A percentile compares a stretch with the other conserved stretches of the same genome.
Evolutionary conservation across 805 yeast genomes (phyloP).

Genomic region (Candida chilensis): DNA sequence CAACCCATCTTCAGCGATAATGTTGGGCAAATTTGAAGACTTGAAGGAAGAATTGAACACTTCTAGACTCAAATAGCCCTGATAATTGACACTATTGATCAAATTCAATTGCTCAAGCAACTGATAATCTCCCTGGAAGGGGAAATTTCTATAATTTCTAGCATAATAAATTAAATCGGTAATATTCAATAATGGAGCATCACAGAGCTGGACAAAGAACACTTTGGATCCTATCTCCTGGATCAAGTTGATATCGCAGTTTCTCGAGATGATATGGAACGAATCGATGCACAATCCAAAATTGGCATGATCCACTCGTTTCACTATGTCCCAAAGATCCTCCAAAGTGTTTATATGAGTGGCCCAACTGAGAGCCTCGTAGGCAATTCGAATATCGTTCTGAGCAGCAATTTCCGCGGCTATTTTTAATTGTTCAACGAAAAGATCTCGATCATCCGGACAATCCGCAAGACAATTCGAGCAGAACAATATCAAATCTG

Average conservation of each 20-base stretch:
- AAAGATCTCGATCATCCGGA: slow-evolving; percentile 3
- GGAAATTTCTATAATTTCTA: slow-evolving; percentile 6
- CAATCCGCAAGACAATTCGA: slow-evolving; percentile 6
- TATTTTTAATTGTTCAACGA: slow-evolving; percentile 6
- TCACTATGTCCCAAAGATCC: slow-evolving; percentile 7
- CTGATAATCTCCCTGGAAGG: slow-evolving; percentile 7
- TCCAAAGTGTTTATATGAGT: slow-evolving; percentile 9
- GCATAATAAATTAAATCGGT: slow-evolving; percentile 5
- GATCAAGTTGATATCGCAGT: slow-evolving; percentile 3
- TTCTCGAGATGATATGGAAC: slow-evolving; percentile 11
- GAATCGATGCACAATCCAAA: slow-evolving; percentile 17
- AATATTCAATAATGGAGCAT: slow-evolving; percentile 7
- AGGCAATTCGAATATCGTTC: slow-evolving; percentile 11
- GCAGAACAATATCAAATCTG: slow-evolving; percentile 6
- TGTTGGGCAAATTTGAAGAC: slow-evolving; percentile 2
- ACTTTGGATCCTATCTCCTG: slow-evolving; percentile 8
- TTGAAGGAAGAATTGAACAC: slow-evolving; percentile 7
- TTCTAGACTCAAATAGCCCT: slow-evolving; percentile 8
- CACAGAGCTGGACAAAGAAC: slow-evolving; percentile 15
- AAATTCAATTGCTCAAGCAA: slow-evolving; percentile 2
- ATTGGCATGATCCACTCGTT: slow-evolving; percentile 10
- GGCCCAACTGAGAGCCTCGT: slow-evolving; percentile 16
- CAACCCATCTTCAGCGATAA: slow-evolving; percentile 7
- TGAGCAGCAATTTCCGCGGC: slow-evolving; percentile 7
- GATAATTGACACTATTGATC: slow-evolving; percentile 4